Evolutionary conservation across 2,329 filamentous ascomycete species (phyloP), one percentile per base, ranked within the genome.

Genomic region (Colletotrichum noveboracense): DNA sequence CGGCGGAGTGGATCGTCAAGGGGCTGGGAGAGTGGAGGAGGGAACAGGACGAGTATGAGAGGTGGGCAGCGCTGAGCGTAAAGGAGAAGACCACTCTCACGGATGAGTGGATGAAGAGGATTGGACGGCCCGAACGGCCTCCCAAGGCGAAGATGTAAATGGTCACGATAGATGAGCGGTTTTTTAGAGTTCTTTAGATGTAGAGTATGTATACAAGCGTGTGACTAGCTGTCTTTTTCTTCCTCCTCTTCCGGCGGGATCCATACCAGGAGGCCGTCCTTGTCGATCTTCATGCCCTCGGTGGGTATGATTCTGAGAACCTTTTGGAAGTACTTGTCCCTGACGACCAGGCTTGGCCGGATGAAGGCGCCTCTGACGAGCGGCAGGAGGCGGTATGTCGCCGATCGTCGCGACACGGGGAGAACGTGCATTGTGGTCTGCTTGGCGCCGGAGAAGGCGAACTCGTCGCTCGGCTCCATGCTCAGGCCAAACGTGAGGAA

Each of bases 281-380:
- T 93, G 75, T 92, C 91, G 66, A 87, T 86, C 83, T 89, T 91
- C 87, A 93, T 93, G 26, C 93, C 94, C 81, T 93, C 94, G 0
- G 94, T 96, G 3, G 95, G 93, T 75, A 95, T 91, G 28, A 98
- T 93, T 77, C 94, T 92, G 76, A 98, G 84, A 56, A 94, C 93
- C 88, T 98, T 98, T 83, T 98, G 96, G 84, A 98, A 98, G 80
- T 98, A 98, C 80, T 94, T 93, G 86, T 98, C 96, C 76, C 95
- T 90, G 52, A 98, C 95, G 77, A 94, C 91, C 77, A 98, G 85
- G 52, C 91, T 91, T 3, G 96, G 95, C 66, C 83, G 89, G 73
- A 96, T 91, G 92, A 94, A 98, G 34, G 88, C 82, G 1, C 93
- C 94, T 77, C 83, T 88, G 80, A 89, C 86, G 52, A 93, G 89